These are phyloP conservation scores for Thelonectria rubi DNA, from an alignment of 2,329 filamentous ascomycete species.

Conservation along the genomic window DNA sequence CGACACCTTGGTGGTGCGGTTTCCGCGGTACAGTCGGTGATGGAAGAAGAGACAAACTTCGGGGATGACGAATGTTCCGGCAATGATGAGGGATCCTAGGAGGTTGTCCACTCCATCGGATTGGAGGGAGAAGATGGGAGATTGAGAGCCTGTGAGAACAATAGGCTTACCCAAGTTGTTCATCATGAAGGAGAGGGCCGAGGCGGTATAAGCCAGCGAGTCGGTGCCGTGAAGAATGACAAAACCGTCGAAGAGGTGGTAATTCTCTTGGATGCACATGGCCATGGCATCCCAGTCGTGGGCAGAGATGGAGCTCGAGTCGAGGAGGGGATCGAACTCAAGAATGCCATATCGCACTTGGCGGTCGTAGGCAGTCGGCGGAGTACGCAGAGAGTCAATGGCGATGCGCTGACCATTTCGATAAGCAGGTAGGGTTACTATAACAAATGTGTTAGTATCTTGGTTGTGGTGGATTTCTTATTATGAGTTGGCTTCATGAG, in stretches of 20 bases:
- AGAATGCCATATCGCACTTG: conserved; percentile 85
- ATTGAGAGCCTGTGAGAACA: conserved; percentile 83
- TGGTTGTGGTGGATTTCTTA: conserved; percentile 6
- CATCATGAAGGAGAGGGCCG: conserved; percentile 92
- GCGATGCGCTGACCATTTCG: conserved; percentile 58
- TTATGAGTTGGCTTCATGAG: conserved; percentile 20
- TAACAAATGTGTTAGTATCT: conserved; percentile 2
- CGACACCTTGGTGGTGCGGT: conserved; percentile 87
- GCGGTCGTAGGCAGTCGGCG: conserved; percentile 79
- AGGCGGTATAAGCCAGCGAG: conserved; percentile 87
- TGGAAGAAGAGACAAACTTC: conserved; percentile 96
- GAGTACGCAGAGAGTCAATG: conserved; percentile 79
- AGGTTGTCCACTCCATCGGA: conserved; percentile 93
- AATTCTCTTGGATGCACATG: conserved; percentile 81
- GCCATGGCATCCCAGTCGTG: conserved; percentile 89
- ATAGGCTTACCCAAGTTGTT: conserved; percentile 91
- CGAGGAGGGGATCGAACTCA: conserved; percentile 85
- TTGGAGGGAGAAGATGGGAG: conserved; percentile 89
- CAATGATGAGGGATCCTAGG: conserved; percentile 86
- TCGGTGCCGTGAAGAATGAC: conserved; percentile 92
- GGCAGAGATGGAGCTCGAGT: conserved; percentile 90
- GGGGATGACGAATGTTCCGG: conserved; percentile 90
- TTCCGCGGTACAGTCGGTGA: conserved; percentile 88
- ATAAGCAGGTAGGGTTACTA: conserved; percentile 61
- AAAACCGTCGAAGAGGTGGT: conserved; percentile 88